These are phyloP conservation scores for Gentiana dahurica DNA, from an alignment of 257 asterid species.

Conservation along the genomic window DNA sequence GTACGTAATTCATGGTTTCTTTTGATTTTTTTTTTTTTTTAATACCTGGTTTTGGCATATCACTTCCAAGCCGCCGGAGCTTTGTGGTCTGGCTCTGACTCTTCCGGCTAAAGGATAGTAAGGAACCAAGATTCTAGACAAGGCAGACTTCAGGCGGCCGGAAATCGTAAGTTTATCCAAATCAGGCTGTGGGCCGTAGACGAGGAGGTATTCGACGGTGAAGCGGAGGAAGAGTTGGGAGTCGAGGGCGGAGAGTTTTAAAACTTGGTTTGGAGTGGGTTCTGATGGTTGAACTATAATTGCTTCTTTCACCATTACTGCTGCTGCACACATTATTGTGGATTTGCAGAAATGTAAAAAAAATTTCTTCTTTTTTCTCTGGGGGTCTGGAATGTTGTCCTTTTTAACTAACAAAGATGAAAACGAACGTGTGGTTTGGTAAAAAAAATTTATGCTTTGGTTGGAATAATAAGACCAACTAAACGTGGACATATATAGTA, in stretches of 20 bases:
- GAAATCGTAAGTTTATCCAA: constrained; percentile 17
- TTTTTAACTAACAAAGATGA: no score
- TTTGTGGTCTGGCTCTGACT: constrained; percentile 40
- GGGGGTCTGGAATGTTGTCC: no score
- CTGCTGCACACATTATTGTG: constrained; percentile 20
- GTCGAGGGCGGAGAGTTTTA: constrained; percentile 60
- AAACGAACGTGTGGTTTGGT: no score
- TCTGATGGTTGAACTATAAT: constrained; percentile 36
- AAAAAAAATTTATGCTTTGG: no score
- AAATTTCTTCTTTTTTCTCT: neutral
- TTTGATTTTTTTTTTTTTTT: no score
- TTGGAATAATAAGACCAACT: no score
- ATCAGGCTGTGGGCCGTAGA: constrained; percentile 26
- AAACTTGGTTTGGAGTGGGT: constrained; percentile 46
- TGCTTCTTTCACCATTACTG: constrained; percentile 41
- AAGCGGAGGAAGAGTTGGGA: constrained; percentile 67
- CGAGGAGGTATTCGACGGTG: constrained; percentile 44
- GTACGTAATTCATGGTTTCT: no score
- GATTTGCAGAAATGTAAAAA: neutral
- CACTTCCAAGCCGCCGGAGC: constrained; percentile 45
- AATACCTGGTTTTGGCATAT: constrained; percentile 33
- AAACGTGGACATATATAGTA: no score
- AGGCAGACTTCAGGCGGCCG: constrained; percentile 30
- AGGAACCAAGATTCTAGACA: constrained; percentile 42
- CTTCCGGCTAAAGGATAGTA: constrained; percentile 69